Conservation (phyloP, 2,329 filamentous ascomycete species). For the Curvularia verruculosa region DNA sequence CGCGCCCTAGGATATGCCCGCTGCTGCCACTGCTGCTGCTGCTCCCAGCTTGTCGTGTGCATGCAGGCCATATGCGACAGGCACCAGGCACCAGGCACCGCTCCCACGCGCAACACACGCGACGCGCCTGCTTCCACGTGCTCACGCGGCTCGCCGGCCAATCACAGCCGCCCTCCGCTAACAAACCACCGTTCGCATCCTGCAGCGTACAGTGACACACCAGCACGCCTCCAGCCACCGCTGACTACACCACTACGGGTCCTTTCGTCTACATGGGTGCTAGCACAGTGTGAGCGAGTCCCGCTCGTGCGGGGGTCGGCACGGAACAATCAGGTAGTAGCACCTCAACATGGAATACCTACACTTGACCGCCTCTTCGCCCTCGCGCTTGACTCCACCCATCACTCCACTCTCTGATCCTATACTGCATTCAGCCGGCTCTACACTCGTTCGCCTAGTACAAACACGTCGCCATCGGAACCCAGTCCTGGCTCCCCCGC, state of each 20-base stretch:
- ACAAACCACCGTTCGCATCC: constrained; percentile 7
- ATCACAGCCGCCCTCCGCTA: background rate
- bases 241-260: too few relatives aligned
- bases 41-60: background rate
- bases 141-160: background rate
- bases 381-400: constrained; percentile 1
- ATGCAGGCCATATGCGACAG: background rate
- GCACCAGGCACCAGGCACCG: background rate
- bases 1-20: background rate
- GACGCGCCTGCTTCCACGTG: background rate
- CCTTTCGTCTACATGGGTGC: background rate
- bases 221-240: background rate
- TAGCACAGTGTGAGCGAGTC: constrained; percentile 2
- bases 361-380: constrained; percentile 14
- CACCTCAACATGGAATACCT: constrained; percentile 9
- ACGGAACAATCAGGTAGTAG: constrained; percentile 10
- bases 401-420: background rate
- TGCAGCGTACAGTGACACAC: background rate
- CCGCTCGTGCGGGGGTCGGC: constrained; percentile 10
- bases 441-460: background rate
- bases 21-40: background rate
- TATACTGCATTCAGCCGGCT: background rate
- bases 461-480: background rate
- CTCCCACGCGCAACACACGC: background rate
- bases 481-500: background rate